These are phyloP conservation scores for Tephrocybe sp. DNA, from an alignment of 768 basidiomycete species.

Conservation along the genomic window DNA sequence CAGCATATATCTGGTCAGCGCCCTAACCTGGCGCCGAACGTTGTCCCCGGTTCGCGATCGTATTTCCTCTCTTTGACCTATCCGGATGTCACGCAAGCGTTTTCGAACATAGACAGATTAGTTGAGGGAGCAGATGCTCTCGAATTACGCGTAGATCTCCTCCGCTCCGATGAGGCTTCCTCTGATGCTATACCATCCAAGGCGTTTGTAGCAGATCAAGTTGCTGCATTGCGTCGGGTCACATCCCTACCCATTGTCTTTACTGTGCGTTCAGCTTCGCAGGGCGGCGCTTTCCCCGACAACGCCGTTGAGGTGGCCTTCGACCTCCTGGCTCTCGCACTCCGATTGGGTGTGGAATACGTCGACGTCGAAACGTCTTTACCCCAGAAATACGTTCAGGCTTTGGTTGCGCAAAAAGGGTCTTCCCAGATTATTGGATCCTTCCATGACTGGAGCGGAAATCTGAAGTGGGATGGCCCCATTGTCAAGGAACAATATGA, in stretches of 20 bases:
- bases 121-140: slow-evolving; percentile 86
- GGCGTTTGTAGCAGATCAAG: slow-evolving; percentile 75
- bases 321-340: slow-evolving; percentile 71
- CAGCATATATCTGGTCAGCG: slow-evolving; percentile 73
- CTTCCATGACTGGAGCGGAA: slow-evolving; percentile 93
- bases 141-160: slow-evolving; percentile 91
- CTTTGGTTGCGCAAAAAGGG: slow-evolving; percentile 62
- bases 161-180: slow-evolving; percentile 51
- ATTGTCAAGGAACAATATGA: slow-evolving; percentile 68
- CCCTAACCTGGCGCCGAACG: slow-evolving; percentile 60
- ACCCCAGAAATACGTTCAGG: slow-evolving; percentile 57
- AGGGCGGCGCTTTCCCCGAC: slow-evolving; percentile 93
- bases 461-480: slow-evolving; percentile 74
- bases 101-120: slow-evolving; percentile 68
- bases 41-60: slow-evolving; percentile 57
- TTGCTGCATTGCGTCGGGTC: slow-evolving; percentile 72
- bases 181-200: slow-evolving; percentile 58
- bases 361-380: slow-evolving; percentile 87
- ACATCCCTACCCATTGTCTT: slow-evolving; percentile 87
- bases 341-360: slow-evolving; percentile 87
- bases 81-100: slow-evolving; percentile 75
- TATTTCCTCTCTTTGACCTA: slow-evolving; percentile 94
- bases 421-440: slow-evolving; percentile 83
- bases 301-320: slow-evolving; percentile 66
- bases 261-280: slow-evolving; percentile 83